Conservation (phyloP, 768 basidiomycete genomes). For the Lactarius vividus region DNA sequence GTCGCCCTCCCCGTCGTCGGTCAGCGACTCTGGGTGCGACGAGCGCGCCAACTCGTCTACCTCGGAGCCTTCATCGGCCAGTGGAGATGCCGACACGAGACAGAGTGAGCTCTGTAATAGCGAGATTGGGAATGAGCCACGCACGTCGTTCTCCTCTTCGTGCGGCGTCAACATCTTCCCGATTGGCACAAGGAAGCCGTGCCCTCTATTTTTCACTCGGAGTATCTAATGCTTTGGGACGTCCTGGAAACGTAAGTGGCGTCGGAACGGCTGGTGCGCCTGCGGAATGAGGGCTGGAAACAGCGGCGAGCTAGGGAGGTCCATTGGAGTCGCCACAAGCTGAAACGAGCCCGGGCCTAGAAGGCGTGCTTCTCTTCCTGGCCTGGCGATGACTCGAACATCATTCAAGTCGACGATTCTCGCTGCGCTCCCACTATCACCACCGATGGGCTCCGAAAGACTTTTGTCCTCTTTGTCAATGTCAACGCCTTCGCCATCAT, state of each 20-base stretch:
- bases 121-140: conserved; percentile 21
- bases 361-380: background rate
- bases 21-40: conserved; percentile 38
- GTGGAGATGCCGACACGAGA: conserved; percentile 16
- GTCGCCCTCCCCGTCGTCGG: conserved; percentile 36
- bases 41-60: conserved; percentile 41
- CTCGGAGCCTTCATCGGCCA: conserved; percentile 40
- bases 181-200: conserved; percentile 65
- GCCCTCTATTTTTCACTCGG: conserved; percentile 63
- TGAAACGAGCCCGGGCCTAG: conserved; percentile 32
- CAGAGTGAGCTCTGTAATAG: background rate
- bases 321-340: conserved; percentile 61
- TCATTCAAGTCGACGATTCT: background rate
- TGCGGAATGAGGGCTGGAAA: conserved; percentile 69
- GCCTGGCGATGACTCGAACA: background rate
- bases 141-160: conserved; percentile 83
- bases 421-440: background rate
- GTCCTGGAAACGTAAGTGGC: conserved; percentile 48
- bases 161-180: conserved; percentile 69
- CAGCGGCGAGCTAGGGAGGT: no score
- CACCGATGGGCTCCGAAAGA: conserved; percentile 47
- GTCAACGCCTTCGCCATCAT: no score
- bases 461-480: no score
- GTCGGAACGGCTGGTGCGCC: conserved; percentile 60
- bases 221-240: conserved; percentile 49